Base-by-base conservation (phyloP, 2,329 filamentous ascomycete genomes). In the Metarhizium sp. region DNA sequence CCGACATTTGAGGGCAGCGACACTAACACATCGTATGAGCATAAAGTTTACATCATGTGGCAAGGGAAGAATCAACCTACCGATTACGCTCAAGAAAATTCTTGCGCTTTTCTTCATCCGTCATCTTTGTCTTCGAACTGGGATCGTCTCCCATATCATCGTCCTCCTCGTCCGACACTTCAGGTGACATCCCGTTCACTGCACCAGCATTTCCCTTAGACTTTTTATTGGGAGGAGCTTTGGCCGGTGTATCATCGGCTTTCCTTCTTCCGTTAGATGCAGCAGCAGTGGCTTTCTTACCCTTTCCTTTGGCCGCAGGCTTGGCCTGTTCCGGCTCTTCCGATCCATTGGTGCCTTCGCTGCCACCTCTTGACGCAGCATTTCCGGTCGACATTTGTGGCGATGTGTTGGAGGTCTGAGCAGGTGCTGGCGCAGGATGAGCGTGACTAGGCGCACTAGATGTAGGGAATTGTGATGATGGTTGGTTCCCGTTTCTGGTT, bases 81-180 rank as follows among this genome's bases (percentile, higher is more conserved):
- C 92, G 85, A 71, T 99, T 99, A 32, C 94, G 81, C 68, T 99
- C 94, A 2, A 99, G 77, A 71, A 99, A 99, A 69, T 97, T 99
- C 75, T 95, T 96, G 46, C 94, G 82, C 77, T 99, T 99, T 75
- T 99, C 94, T 67, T 97, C 94, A 55, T 97, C 94, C 0, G 92
- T 96, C 90, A 96, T 95, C 77, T 96, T 96, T 0, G 71, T 67
- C 70, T 85, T 87, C 46, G 77, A 82, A 45, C 78, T 75, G 50
- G 82, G 76, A 34, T 77, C 79, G 6, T 81, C 77, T 51, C 82
- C 79, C 50, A 77, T 80, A 60, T 78, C 66, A 8, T 66, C 52
- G 25, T 66, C 61, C 53, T 80, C 76, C 5, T 83, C 79, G 29
- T 75, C 75, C 5, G 74, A 71, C 3, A 80, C 76, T 3, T 83